phyloP scores from a whole-genome alignment of 1,139 yeast genomes.

The Wickerhamomyces sp. region DNA sequence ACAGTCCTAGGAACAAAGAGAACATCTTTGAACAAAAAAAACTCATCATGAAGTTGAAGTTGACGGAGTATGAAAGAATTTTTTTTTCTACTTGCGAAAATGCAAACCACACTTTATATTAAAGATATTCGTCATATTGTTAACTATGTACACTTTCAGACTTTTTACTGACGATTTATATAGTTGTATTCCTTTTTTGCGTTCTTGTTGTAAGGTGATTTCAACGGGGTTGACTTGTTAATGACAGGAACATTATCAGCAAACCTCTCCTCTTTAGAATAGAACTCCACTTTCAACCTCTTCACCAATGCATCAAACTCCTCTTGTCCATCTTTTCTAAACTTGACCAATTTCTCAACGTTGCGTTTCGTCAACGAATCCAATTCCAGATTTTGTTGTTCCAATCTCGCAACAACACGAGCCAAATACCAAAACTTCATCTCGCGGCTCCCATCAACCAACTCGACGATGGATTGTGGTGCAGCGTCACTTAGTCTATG shows the following conservation, averaged over 20 bases:
- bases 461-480: constrained; percentile 82
- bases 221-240: constrained; percentile 6
- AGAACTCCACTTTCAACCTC: constrained; percentile 55
- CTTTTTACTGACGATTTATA: no score
- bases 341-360: constrained; percentile 43
- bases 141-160: no score
- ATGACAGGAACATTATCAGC: constrained; percentile 14
- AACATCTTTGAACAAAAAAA: no score
- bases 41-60: no score
- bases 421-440: constrained; percentile 76
- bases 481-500: constrained; percentile 90
- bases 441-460: constrained; percentile 77
- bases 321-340: constrained; percentile 44
- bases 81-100: no score
- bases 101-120: no score
- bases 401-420: constrained; percentile 72
- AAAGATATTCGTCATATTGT: no score
- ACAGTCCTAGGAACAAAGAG: no score
- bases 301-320: constrained; percentile 61
- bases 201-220: constrained; percentile 18
- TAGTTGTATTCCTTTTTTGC: constrained; percentile 18
- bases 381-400: constrained; percentile 57
- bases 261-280: constrained; percentile 23
- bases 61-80: no score
- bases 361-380: constrained; percentile 59